phyloP scores from a whole-genome alignment of 441 rosid species.

The Euphorbia schlechtendalii region DNA sequence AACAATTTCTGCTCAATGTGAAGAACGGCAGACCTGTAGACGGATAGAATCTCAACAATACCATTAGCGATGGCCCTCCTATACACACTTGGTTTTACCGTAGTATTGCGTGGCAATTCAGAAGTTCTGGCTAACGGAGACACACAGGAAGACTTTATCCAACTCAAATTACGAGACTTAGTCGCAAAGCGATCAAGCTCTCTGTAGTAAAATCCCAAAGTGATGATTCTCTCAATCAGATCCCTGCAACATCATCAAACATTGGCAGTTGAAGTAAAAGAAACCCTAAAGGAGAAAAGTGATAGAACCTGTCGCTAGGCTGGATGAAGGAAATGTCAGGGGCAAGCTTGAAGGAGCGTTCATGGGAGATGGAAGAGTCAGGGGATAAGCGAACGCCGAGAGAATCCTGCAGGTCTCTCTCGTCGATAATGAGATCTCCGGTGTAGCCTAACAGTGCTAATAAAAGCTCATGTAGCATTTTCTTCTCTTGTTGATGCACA shows the following conservation, averaged over 20 bases:
- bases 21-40: conserved; percentile 89
- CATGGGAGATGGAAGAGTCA: conserved; percentile 59
- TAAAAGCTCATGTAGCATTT: conserved; percentile 87
- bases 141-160: conserved; percentile 56
- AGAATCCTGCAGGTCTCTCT: conserved; percentile 60
- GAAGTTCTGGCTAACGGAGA: conserved; percentile 48
- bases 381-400: conserved; percentile 46
- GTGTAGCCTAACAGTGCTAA: conserved; percentile 83
- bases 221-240: conserved; percentile 68
- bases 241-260: conserved; percentile 41
- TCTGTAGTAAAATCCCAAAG: conserved; percentile 82
- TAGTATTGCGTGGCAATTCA: conserved; percentile 36
- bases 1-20: conserved; percentile 79
- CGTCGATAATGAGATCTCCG: conserved; percentile 90
- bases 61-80: conserved; percentile 94
- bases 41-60: conserved; percentile 76
- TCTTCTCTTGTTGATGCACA: too few relatives aligned
- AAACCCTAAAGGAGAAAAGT: neutral
- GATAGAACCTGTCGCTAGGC: conserved; percentile 64
- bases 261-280: too few relatives aligned
- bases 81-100: conserved; percentile 54
- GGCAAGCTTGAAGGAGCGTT: conserved; percentile 73
- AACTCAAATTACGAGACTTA: conserved; percentile 72
- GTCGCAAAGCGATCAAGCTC: conserved; percentile 83
- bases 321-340: conserved; percentile 87